These are phyloP conservation scores for Starmerella stigmatis DNA, from an alignment of 805 yeast species.

Conservation along the genomic window DNA sequence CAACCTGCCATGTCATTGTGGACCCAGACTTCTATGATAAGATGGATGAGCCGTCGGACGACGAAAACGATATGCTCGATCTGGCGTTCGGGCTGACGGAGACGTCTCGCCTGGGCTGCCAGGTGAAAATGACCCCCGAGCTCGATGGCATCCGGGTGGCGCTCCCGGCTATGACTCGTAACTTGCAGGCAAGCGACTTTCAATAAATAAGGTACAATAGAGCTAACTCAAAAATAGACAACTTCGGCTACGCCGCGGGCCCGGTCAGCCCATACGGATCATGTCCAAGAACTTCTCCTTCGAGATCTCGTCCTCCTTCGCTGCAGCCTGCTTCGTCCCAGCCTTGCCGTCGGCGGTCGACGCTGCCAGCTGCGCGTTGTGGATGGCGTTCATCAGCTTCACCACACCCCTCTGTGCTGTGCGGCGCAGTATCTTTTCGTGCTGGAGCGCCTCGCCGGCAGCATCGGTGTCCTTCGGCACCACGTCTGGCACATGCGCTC, in stretches of 20 bases:
- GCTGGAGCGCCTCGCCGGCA: conserved; percentile 48
- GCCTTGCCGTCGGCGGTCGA: conserved; percentile 25
- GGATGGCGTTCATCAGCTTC: conserved; percentile 69
- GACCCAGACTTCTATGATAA: conserved; percentile 90
- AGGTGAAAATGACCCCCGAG: conserved; percentile 77
- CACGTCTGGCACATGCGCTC: conserved; percentile 55
- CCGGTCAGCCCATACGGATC: conserved; percentile 38
- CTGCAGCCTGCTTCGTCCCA: conserved; percentile 32
- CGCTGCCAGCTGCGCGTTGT: conserved; percentile 60
- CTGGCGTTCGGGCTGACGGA: conserved; percentile 95
- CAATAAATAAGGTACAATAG: conserved; percentile 16
- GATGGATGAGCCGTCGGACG: conserved; percentile 92
- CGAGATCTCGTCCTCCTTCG: conserved; percentile 59
- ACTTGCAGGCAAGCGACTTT: conserved; percentile 74
- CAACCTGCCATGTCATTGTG: conserved; percentile 92
- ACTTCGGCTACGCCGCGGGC: neutral
- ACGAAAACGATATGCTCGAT: conserved; percentile 97
- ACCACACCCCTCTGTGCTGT: conserved; percentile 85
- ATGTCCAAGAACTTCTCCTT: conserved; percentile 83
- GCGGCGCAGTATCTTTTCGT: conserved; percentile 60
- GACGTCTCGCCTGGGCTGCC: conserved; percentile 93
- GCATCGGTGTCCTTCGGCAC: conserved; percentile 50
- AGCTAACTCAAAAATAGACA: neutral
- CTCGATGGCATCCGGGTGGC: conserved; percentile 92
- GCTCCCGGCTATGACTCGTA: conserved; percentile 93